These are phyloP conservation scores for Lepraria neglecta DNA, from an alignment of 495 filamentous ascomycete species.

Conservation along the genomic window DNA sequence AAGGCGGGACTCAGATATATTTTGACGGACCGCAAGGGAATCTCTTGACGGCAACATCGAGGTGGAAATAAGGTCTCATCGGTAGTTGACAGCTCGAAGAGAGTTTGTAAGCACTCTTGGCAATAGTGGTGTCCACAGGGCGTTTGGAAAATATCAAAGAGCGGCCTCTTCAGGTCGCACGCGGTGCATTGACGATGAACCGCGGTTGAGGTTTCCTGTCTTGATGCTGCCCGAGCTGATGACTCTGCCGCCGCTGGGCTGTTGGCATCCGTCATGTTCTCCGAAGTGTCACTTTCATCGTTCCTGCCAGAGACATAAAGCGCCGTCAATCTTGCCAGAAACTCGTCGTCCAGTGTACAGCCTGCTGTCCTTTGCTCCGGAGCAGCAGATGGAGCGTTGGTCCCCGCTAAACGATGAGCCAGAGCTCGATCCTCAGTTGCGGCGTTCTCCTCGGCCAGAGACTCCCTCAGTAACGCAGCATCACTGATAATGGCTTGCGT, in stretches of 20 bases:
- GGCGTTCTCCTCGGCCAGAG: slow-evolving; percentile 24
- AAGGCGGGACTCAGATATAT: slow-evolving; percentile 32
- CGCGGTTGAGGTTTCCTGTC: neutral
- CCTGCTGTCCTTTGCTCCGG: neutral
- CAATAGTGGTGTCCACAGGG: slow-evolving; percentile 45
- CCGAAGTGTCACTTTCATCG: neutral
- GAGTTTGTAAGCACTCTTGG: slow-evolving; percentile 35
- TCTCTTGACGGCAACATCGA: slow-evolving; percentile 42
- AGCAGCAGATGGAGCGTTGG: neutral
- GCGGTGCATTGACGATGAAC: slow-evolving; percentile 9
- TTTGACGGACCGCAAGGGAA: slow-evolving; percentile 34
- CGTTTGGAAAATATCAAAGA: slow-evolving; percentile 13
- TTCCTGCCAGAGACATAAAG: slow-evolving; percentile 23
- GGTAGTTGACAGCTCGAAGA: slow-evolving; percentile 37
- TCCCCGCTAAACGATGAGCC: slow-evolving; percentile 5
- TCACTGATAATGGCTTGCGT: slow-evolving; percentile 32
- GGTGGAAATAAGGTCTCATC: slow-evolving; percentile 51
- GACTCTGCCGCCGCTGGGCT: slow-evolving; percentile 22
- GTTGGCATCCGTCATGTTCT: neutral
- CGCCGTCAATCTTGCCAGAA: slow-evolving; percentile 23
- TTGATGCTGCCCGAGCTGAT: slow-evolving; percentile 26
- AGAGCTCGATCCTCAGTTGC: slow-evolving; percentile 1
- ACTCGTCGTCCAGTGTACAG: slow-evolving; percentile 6
- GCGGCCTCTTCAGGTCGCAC: slow-evolving; percentile 7
- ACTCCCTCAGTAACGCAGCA: slow-evolving; percentile 24